Evolutionary conservation across 2,329 filamentous ascomycete species (phyloP).

Genomic region (Fusarium sp.): DNA sequence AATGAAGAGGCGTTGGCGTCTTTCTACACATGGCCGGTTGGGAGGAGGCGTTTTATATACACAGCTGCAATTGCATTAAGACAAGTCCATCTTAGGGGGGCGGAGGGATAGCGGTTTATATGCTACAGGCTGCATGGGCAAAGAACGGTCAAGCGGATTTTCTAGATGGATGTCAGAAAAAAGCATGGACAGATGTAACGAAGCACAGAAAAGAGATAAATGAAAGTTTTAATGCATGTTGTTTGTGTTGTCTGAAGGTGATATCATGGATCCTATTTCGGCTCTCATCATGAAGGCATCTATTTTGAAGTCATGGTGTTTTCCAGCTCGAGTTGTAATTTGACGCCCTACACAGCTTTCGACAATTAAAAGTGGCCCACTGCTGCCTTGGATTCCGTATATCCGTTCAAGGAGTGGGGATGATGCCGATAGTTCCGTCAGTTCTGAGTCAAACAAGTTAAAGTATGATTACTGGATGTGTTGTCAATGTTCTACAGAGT

Average conservation of each 20-base stretch:
- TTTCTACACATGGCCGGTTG: constrained; percentile 48
- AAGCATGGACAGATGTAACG: constrained; percentile 50
- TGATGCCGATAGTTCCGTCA: constrained; percentile 41
- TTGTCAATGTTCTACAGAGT: constrained; percentile 6
- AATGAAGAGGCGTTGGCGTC: constrained; percentile 49
- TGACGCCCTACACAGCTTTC: background rate
- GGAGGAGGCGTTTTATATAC: constrained; percentile 50
- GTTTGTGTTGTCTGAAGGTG: background rate
- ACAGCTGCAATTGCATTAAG: constrained; percentile 48
- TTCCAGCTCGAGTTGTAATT: background rate
- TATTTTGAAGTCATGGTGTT: too few species aligned
- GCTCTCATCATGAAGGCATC: background rate
- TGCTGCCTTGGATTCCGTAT: background rate
- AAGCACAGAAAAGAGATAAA: constrained; percentile 50
- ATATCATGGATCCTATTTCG: background rate
- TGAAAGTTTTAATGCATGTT: constrained; percentile 46
- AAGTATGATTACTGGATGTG: constrained; percentile 27
- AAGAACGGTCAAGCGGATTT: constrained; percentile 45
- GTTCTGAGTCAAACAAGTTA: constrained; percentile 3
- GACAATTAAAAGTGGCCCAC: background rate
- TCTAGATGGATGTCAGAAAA: constrained; percentile 49
- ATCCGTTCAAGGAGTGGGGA: background rate
- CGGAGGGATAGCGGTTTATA: constrained; percentile 44
- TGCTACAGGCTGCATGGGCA: constrained; percentile 46
- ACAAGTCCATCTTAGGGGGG: constrained; percentile 43